These are phyloP conservation scores for Saturnispora kantuleensis DNA, from an alignment of 805 yeast species.

Conservation along the genomic window DNA sequence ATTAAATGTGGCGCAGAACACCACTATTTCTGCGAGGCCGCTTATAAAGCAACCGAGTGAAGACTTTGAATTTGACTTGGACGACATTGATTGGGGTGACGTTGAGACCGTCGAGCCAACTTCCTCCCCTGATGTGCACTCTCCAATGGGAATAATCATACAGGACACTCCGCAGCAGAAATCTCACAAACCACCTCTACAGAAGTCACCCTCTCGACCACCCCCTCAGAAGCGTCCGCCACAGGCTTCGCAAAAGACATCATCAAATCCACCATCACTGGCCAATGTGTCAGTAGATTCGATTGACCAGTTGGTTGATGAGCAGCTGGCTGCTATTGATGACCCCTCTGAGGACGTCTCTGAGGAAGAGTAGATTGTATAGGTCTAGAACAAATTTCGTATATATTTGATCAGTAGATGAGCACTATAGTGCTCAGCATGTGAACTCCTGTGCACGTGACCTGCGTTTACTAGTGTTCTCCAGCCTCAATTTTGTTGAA, in stretches of 20 bases:
- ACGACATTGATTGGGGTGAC: slow-evolving; percentile 24
- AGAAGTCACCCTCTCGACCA: too few species aligned
- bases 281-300: background rate
- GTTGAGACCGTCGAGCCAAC: slow-evolving; percentile 12
- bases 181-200: too few species aligned
- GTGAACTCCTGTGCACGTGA: too few species aligned
- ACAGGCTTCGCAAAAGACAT: too few species aligned
- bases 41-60: background rate
- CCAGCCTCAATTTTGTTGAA: too few species aligned
- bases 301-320: slow-evolving; percentile 5
- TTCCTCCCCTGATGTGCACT: background rate
- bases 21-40: background rate
- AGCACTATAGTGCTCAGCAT: too few species aligned
- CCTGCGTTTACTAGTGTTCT: too few species aligned
- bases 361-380: slow-evolving; percentile 3
- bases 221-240: too few species aligned
- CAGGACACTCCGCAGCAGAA: background rate
- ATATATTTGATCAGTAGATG: too few species aligned
- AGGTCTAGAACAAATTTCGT: too few species aligned
- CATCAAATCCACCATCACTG: too few species aligned
- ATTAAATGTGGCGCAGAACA: too few species aligned
- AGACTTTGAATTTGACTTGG: slow-evolving; percentile 10
- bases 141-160: background rate
- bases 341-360: slow-evolving; percentile 1
- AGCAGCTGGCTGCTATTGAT: background rate